phyloP scores from a whole-genome alignment of 331 rosid species.

The Spiraea crenata region DNA sequence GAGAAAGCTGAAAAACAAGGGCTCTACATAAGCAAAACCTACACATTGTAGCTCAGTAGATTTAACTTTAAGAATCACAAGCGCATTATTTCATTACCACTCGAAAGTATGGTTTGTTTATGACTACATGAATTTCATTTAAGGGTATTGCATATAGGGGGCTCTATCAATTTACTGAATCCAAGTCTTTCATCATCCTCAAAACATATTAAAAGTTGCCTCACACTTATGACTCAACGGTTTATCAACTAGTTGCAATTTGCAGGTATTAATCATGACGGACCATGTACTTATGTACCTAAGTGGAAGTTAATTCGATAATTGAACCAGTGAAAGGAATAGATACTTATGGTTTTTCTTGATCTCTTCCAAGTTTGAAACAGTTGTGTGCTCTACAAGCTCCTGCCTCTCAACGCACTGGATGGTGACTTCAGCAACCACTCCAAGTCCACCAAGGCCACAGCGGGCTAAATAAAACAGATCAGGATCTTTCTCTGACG shows the following conservation, averaged over 20 bases:
- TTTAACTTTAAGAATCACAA: background rate
- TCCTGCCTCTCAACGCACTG: conserved; percentile 97
- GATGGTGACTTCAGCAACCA: conserved; percentile 93
- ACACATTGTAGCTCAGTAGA: too few relatives aligned
- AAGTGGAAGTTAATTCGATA: background rate
- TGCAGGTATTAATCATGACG: background rate
- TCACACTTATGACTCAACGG: background rate
- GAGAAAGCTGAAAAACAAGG: background rate
- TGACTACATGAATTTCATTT: background rate
- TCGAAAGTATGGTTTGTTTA: background rate
- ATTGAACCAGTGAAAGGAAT: conserved; percentile 4
- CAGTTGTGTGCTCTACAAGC: conserved; percentile 91
- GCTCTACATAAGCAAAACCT: background rate
- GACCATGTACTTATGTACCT: background rate
- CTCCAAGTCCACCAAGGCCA: conserved; percentile 97
- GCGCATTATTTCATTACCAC: background rate
- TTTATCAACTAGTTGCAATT: background rate
- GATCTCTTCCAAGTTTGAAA: conserved; percentile 74
- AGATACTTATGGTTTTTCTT: conserved; percentile 85
- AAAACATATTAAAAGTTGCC: background rate
- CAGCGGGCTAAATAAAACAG: conserved; percentile 92
- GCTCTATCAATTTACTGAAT: background rate
- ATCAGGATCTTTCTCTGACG: conserved; percentile 82
- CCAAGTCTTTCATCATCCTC: background rate
- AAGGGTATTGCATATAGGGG: background rate